Base-by-base conservation (phyloP, 2,329 filamentous ascomycete species). In the Fusarium subtropicale region DNA sequence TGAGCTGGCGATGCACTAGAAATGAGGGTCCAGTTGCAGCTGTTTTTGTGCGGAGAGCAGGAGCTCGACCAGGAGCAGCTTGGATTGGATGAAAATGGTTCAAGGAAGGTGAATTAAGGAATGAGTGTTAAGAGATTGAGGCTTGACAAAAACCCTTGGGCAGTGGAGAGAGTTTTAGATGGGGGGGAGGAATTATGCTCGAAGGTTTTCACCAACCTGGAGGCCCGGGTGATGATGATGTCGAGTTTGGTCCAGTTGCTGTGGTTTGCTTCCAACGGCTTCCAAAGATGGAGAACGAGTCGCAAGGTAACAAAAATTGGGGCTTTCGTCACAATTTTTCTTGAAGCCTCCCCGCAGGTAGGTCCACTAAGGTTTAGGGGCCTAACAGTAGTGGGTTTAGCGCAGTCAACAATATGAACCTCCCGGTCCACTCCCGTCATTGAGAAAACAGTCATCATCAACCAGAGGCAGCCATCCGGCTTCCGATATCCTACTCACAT, bases 241-340 rank as follows among this genome's bases (percentile, higher is more conserved):
- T 72, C 69, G 61, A 57, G 54, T 57, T 56, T 50, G 44, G 24
- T 31, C 24, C 54, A 65, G 4, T 13, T n/a, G 42, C 24, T 46
- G 48, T 52, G 48, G 33, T 52, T 36, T 52, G 48, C 48, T 74
- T 69, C 72, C 68, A 74, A 74, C 69, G 69, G 72, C 69, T 70
- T 68, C 72, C 65, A 68, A 52, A 66, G 36, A 69, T 68, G 56
- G 66, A 55, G 56, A 55, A 64, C 60, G 56, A 71, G 63, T 64
- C 62, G 56, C 51, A 64, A 68, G 63, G 61, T 72, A 56, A 66
- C 71, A 68, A 73, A 73, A 74, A 72, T 71, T 41, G 69, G 71
- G 68, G 68, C 68, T 65, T 68, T 72, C 75, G 74, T 76, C 75
- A 74, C 75, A 76, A 73, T 75, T 76, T 76, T 74, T 75, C 70